These are phyloP conservation scores for Russula sp. DNA, from an alignment of 768 basidiomycete species.

Conservation along the genomic window DNA sequence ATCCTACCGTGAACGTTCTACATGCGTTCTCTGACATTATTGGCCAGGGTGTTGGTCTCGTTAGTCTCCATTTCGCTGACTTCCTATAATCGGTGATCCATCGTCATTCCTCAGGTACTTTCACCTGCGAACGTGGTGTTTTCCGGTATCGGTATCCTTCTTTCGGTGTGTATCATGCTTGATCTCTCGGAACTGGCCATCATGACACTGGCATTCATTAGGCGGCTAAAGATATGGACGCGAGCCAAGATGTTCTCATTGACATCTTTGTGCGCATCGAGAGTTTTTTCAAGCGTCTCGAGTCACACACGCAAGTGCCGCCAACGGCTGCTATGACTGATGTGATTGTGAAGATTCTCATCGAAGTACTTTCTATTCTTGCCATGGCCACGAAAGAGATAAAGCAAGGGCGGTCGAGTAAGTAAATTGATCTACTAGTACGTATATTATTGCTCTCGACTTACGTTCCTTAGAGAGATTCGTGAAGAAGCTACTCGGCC, in stretches of 20 bases:
- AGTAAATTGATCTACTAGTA: neutral
- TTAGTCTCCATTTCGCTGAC: neutral
- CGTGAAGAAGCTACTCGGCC: constrained; percentile 2
- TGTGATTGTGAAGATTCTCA: neutral
- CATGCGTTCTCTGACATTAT: neutral
- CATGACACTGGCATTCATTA: neutral
- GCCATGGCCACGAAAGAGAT: neutral
- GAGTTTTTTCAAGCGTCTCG: constrained; percentile 1
- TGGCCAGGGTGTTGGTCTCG: neutral
- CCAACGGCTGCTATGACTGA: neutral
- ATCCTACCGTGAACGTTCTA: neutral
- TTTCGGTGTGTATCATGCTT: neutral
- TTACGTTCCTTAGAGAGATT: neutral
- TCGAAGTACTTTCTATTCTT: constrained; percentile 6
- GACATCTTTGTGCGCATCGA: neutral
- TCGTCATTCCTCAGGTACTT: neutral
- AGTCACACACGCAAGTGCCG: neutral
- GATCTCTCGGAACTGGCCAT: neutral
- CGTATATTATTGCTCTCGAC: neutral
- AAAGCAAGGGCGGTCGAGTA: neutral
- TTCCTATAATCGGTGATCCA: neutral
- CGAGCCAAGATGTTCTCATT: neutral
- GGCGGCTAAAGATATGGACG: neutral
- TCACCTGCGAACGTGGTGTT: neutral
- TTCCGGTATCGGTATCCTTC: constrained; percentile 2